Percentiles rank a stretch among this genome's conserved stretches.
Conservation (phyloP, 192 early-diverging fungal species). For the Rhizophagus clarus region DNA sequence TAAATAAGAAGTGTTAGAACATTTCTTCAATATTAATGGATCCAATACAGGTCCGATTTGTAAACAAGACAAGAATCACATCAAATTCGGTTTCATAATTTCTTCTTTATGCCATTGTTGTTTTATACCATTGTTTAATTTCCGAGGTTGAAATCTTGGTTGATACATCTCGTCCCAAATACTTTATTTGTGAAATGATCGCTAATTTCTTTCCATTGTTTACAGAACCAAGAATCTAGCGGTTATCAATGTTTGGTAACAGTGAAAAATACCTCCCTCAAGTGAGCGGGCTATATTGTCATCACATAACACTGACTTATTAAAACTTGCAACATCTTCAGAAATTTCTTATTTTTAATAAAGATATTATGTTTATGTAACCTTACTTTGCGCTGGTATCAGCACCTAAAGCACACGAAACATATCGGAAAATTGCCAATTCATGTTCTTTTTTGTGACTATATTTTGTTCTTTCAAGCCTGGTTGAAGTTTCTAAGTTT, state of each 20-base stretch:
- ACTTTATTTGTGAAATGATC: conserved; percentile 25
- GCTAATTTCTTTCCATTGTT: conserved; percentile 25
- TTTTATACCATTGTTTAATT: conserved; percentile 27
- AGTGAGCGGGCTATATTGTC: conserved; percentile 20
- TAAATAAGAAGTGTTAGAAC: conserved; percentile 18
- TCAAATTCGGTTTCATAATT: conserved; percentile 25
- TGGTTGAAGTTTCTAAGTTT: too few relatives aligned
- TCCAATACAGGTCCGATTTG: conserved; percentile 17
- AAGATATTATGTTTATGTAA: too few relatives aligned
- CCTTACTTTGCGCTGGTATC: too few relatives aligned
- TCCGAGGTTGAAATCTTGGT: conserved; percentile 21
- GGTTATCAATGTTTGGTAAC: conserved; percentile 17
- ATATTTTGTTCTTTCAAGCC: too few relatives aligned
- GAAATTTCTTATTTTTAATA: too few relatives aligned
- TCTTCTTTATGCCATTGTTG: conserved; percentile 26
- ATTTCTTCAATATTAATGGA: conserved; percentile 17
- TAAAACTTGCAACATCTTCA: neutral
- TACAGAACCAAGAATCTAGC: conserved; percentile 25
- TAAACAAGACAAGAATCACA: conserved; percentile 25
- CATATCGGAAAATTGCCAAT: too few relatives aligned
- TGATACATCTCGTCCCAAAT: conserved; percentile 25
- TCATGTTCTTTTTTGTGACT: too few relatives aligned
- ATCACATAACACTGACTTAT: conserved; percentile 12
- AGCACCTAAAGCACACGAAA: too few relatives aligned
- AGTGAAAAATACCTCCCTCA: conserved; percentile 19